Base-by-base conservation (phyloP, 768 basidiomycete species). In the Saitozyma sp. region DNA sequence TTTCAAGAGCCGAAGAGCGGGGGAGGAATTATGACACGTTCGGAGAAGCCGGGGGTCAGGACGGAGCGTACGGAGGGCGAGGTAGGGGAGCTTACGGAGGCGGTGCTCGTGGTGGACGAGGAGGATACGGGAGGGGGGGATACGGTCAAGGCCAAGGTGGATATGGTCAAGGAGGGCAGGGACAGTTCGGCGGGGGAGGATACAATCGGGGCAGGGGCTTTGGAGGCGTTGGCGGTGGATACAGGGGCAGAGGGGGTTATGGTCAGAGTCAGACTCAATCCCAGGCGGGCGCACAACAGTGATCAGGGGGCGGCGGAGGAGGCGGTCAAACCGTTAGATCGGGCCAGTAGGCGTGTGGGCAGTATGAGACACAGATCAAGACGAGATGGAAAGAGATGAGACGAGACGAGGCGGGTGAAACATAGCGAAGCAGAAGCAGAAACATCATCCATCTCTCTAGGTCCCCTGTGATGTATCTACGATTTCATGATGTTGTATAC, bases 21-120 rank as follows among this genome's bases (percentile, higher is more conserved):
- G 63, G 66, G 51, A 60, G 75, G 54, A 76, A 76, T 55, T 64
- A 63, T 13, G 75, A 76, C 56, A 76, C 75, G 3, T 76, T 76
- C 52, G 75, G 75, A 8, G 75, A 74, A 58, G 72, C 75, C 19
- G 71, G 69, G 14, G 70, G 66, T 11, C 45, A 53, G 45, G 57
- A 54, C 39, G 39, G 64, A 39, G 48, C 58, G 45, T 50, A 54
- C 39, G 39, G 64, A 39, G 43, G 57, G 37, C 58, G 63, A 10
- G 19, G 41, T 42, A 20, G 59, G 50, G 62, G 59, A 5, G 56
- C 52, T 9, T 51, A 63, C 14, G 53, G 66, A 10, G 61, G 59
- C 40, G 39, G 51, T 13, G 55, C 48, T 29, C 29, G 54, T 50
- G 62, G 68, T 6, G 43, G 54, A 39, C 54, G 61, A n/a, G 59